Evolutionary conservation across 83 land plant species (phyloP), one percentile per base, ranked within the genome.

Genomic region (Isoetes engelmannii): DNA sequence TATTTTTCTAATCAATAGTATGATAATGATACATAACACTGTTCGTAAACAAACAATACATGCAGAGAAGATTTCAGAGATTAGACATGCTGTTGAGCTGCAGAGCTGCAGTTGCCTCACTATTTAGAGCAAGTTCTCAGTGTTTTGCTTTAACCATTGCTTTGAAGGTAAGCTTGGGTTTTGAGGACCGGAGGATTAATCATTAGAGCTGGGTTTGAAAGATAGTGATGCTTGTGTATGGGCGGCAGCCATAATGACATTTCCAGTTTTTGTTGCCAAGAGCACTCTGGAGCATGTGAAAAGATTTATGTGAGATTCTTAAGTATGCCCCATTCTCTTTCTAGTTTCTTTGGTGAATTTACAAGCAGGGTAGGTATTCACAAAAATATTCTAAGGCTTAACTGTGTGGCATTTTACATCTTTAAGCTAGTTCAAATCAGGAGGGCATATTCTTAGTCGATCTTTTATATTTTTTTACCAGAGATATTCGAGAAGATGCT

Each of bases 191-290:
- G 62, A 57, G 51, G 12, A 60, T 57, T 61, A 18, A 84, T 71
- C 78, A 48, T 13, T 86, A 68, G 85, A 84, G 57, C 69, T 84
- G 57, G 84, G 80, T 63, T 74, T 84, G 63, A 49, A 62, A 47
- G 87, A 89, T 80, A 80, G 82, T 68, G 62, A 18, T 49, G 84
- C 70, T 57, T 76, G 82, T 65, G 90, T 89, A 47, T 71, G 84
- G 67, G 43, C 49, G 60, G 87, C 85, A 74, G 87, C 87, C 61
- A 42, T 79, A 41, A 56, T 70, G 61, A 80, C 80, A 6, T 19
- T 89, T 69, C 92, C 89, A 21, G 45, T 86, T 43, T 51, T 86
- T 12, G 76, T 4, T 18, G 20, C 12, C 62, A 0, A 59, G 10
- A 19, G 28, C 10, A 12, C 12, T 4, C 10, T 18, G 62, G 28